These are phyloP conservation scores for Aeschynomene evenia DNA, from an alignment of 306 rosid genomes.

Conservation along the genomic window DNA sequence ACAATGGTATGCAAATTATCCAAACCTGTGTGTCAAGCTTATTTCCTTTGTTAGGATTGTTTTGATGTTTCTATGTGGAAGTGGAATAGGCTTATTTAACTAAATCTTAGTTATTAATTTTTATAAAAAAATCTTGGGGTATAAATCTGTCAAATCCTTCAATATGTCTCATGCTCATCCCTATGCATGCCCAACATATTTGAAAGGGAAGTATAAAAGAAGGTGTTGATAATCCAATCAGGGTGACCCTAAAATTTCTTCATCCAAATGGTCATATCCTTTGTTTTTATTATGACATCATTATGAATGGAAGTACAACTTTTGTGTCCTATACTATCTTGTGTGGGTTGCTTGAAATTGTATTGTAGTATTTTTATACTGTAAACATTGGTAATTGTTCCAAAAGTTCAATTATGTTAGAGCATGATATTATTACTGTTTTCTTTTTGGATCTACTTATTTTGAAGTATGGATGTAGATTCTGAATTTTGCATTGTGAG, in stretches of 20 bases:
- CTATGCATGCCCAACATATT: background rate
- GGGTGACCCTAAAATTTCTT: background rate
- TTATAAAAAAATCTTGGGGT: background rate
- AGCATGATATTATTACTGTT: background rate
- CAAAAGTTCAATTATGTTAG: background rate
- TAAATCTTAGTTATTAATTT: background rate
- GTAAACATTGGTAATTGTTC: background rate
- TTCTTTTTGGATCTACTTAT: background rate
- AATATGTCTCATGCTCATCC: background rate
- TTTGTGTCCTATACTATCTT: background rate
- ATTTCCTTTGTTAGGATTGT: background rate
- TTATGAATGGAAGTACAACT: background rate
- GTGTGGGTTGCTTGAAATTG: background rate
- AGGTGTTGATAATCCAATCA: background rate
- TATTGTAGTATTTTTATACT: background rate
- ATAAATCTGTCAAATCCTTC: background rate
- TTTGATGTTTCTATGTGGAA: constrained; percentile 15
- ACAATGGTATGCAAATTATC: constrained; percentile 63
- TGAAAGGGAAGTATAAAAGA: background rate
- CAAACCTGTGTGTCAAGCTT: constrained; percentile 9
- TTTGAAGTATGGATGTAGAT: background rate
- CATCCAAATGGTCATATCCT: background rate
- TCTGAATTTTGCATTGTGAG: background rate
- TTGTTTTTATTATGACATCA: background rate
- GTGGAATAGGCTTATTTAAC: background rate